Percentiles rank a stretch among this genome's conserved stretches.
Conservation (phyloP, 768 basidiomycete genomes). For the Suillus decipiens region DNA sequence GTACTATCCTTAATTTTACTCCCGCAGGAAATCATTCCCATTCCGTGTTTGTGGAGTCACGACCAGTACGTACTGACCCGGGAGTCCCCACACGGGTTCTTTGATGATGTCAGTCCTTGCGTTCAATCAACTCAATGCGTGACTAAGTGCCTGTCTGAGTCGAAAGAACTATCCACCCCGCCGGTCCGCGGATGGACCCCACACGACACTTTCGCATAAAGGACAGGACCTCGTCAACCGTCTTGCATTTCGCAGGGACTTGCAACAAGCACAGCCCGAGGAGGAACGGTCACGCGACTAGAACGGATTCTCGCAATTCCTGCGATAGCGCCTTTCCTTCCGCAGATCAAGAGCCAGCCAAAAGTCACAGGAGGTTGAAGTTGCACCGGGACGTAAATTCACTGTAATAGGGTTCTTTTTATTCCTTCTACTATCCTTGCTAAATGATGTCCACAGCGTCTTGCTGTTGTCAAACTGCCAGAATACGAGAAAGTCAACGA, state of each 20-base stretch:
- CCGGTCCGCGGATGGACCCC: not conserved
- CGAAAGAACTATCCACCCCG: not conserved
- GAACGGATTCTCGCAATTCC: not conserved
- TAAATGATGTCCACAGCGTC: not conserved
- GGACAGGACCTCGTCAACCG: not conserved
- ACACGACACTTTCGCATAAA: no score
- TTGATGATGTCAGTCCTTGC: not conserved
- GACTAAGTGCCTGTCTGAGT: not conserved
- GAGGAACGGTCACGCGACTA: not conserved
- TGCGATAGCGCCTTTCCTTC: not conserved
- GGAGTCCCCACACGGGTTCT: not conserved
- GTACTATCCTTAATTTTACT: not conserved
- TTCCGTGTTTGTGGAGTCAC: not conserved
- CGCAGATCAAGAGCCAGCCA: not conserved
- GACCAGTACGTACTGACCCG: not conserved
- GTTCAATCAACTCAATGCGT: not conserved
- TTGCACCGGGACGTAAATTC: conserved; percentile 2
- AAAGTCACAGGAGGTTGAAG: not conserved
- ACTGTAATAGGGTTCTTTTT: not conserved
- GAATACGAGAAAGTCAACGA: conserved; percentile 2
- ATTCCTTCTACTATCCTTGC: no score
- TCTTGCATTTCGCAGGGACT: not conserved
- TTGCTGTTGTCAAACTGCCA: not conserved
- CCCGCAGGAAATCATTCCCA: not conserved
- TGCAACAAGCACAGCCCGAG: not conserved